These are phyloP conservation scores for Trametes coccinea DNA, from an alignment of 768 basidiomycete species.

Conservation along the genomic window DNA sequence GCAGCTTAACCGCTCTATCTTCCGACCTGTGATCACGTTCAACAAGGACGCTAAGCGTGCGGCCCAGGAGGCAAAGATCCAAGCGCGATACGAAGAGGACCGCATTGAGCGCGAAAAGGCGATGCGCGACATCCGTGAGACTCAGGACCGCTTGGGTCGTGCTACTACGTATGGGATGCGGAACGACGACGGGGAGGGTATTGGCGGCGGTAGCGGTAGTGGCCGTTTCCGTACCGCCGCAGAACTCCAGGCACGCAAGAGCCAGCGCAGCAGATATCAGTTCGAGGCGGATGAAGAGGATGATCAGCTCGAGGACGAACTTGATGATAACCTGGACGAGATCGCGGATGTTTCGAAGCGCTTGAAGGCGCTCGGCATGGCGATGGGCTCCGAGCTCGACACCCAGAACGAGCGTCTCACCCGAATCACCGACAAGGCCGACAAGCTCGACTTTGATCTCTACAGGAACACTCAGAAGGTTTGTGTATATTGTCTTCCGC, in stretches of 20 bases:
- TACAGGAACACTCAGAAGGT: slow-evolving; percentile 83
- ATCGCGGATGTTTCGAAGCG: slow-evolving; percentile 75
- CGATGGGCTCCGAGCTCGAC: slow-evolving; percentile 88
- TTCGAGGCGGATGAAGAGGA: slow-evolving; percentile 90
- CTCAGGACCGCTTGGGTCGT: slow-evolving; percentile 80
- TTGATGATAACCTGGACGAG: slow-evolving; percentile 90
- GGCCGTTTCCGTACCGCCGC: slow-evolving; percentile 48
- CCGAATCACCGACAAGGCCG: slow-evolving; percentile 77
- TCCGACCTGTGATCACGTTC: slow-evolving; percentile 87
- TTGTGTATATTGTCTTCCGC: slow-evolving; percentile 25
- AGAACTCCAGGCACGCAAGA: slow-evolving; percentile 58
- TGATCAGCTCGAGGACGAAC: slow-evolving; percentile 92
- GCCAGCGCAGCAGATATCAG: slow-evolving; percentile 81
- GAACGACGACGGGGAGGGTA: slow-evolving; percentile 38
- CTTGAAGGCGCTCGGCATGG: slow-evolving; percentile 74
- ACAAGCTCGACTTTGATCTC: slow-evolving; percentile 70
- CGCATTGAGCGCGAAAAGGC: slow-evolving; percentile 80
- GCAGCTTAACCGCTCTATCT: slow-evolving; percentile 92
- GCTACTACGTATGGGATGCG: slow-evolving; percentile 62
- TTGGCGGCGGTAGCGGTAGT: slow-evolving; percentile 38
- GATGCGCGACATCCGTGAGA: slow-evolving; percentile 83
- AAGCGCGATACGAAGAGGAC: slow-evolving; percentile 86
- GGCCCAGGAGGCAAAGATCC: slow-evolving; percentile 82
- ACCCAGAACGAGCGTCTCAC: slow-evolving; percentile 81
- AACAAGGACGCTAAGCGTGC: slow-evolving; percentile 92